Evolutionary conservation across 1,284 basidiomycete species (phyloP).

Genomic region (Cryptococcus sp.): DNA sequence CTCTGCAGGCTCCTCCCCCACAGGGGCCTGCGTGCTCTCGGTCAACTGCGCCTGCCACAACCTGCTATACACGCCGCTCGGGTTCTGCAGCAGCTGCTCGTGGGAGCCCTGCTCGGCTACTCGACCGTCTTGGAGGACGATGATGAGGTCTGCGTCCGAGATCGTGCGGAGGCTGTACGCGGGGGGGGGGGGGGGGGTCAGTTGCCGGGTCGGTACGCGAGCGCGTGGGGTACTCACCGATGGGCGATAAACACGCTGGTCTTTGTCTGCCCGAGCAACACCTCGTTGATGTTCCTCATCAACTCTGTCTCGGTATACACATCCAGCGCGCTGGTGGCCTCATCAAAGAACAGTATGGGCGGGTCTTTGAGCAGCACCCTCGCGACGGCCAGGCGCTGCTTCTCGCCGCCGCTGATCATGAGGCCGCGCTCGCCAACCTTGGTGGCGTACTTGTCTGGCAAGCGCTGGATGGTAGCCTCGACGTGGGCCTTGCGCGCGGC

Average conservation of each 20-base stretch:
- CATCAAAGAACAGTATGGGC: constrained; percentile 93
- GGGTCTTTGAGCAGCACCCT: constrained; percentile 90
- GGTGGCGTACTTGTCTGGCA: constrained; percentile 84
- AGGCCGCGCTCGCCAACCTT: constrained; percentile 92
- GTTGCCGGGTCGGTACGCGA: neutral
- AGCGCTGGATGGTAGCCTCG: constrained; percentile 69
- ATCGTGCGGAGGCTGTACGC: constrained; percentile 73
- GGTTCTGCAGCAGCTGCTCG: constrained; percentile 66
- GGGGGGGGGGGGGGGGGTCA: neutral
- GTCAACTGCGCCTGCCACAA: constrained; percentile 80
- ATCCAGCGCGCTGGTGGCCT: constrained; percentile 95
- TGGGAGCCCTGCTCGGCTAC: constrained; percentile 92
- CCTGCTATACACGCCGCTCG: constrained; percentile 68
- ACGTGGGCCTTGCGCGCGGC: constrained; percentile 84
- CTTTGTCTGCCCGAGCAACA: constrained; percentile 68
- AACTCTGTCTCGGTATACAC: constrained; percentile 90
- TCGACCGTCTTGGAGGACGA: constrained; percentile 78
- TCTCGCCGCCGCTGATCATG: constrained; percentile 98
- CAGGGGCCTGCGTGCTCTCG: constrained; percentile 34
- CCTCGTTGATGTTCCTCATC: constrained; percentile 88
- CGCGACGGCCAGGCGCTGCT: constrained; percentile 92
- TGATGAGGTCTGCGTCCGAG: constrained; percentile 72
- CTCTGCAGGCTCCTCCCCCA: constrained; percentile 20
- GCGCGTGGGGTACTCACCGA: constrained; percentile 36
- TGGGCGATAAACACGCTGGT: constrained; percentile 97